phyloP scores from a whole-genome alignment of 225 moss, liverwort and hornwort genomes.

The Thuidium tamariscinum region DNA sequence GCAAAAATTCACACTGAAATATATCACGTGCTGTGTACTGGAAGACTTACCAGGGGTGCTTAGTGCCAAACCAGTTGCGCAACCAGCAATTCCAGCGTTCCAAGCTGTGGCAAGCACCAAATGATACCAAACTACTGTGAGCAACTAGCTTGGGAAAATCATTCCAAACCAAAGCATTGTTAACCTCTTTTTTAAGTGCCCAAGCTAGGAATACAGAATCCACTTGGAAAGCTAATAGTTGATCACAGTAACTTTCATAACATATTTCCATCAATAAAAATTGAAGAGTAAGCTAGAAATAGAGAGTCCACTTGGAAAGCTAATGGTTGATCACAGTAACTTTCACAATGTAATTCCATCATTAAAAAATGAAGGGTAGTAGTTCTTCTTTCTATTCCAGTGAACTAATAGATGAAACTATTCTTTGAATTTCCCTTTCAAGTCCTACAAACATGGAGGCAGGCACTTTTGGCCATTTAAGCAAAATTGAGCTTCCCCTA shows the following conservation, averaged over 20 bases:
- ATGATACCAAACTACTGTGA: not conserved
- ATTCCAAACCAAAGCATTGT: not conserved
- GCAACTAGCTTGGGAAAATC: not conserved
- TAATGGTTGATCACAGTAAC: not conserved
- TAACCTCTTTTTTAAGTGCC: not conserved
- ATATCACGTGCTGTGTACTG: not conserved
- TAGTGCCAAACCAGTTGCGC: constrained; percentile 92
- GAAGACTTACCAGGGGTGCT: constrained; percentile 67
- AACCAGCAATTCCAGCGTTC: constrained; percentile 95
- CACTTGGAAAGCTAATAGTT: not conserved
- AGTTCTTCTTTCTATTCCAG: not conserved
- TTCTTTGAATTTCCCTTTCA: not conserved
- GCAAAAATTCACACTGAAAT: not conserved
- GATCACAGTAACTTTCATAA: not conserved
- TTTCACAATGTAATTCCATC: not conserved
- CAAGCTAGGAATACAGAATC: not conserved
- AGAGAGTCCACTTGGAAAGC: not conserved
- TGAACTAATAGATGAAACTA: too few relatives aligned
- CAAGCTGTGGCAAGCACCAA: constrained; percentile 47
- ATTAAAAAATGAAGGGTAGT: not conserved
- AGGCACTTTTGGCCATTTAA: not conserved
- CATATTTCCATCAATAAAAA: not conserved
- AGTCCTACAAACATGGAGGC: not conserved
- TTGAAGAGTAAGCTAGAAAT: not conserved
- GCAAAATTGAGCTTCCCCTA: not conserved